Percentiles rank a stretch among this genome's conserved stretches.
Conservation (phyloP, 75 land plant species). For the Pinus taeda region DNA sequence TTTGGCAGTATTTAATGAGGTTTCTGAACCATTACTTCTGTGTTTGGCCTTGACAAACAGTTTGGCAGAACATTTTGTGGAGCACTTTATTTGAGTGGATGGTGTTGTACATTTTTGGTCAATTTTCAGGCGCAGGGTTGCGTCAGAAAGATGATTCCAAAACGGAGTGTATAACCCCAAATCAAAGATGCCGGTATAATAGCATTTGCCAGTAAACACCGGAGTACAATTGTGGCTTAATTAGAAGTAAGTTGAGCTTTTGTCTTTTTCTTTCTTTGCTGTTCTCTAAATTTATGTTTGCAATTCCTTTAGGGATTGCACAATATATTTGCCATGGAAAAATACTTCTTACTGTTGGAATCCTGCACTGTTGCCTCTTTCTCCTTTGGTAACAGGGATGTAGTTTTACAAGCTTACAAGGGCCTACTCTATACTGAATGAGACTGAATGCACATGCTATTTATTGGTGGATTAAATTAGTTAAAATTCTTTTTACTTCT, state of each 20-base stretch:
- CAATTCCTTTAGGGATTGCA: not conserved
- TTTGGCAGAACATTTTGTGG: not conserved
- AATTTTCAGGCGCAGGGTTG: constrained; percentile 3
- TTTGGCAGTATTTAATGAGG: constrained; percentile 2
- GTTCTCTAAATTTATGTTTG: not conserved
- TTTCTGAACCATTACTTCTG: not conserved
- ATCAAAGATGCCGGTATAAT: not conserved
- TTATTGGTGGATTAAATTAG: not conserved
- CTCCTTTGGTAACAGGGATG: not conserved
- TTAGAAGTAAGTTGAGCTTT: not conserved
- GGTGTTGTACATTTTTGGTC: constrained; percentile 11
- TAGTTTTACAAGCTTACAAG: not conserved
- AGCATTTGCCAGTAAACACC: not conserved
- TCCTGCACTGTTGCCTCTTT: not conserved
- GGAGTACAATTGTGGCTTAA: not conserved
- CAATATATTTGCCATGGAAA: not conserved
- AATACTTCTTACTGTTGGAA: not conserved
- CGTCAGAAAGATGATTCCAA: constrained; percentile 10
- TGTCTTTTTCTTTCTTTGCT: not conserved
- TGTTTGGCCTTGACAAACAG: constrained; percentile 1
- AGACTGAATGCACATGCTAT: not conserved
- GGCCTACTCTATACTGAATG: not conserved
- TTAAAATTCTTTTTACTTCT: no score
- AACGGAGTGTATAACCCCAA: not conserved
- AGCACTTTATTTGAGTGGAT: not conserved